These are phyloP conservation scores for Rubia peregrina DNA, from an alignment of 305 asterid species.

Conservation along the genomic window DNA sequence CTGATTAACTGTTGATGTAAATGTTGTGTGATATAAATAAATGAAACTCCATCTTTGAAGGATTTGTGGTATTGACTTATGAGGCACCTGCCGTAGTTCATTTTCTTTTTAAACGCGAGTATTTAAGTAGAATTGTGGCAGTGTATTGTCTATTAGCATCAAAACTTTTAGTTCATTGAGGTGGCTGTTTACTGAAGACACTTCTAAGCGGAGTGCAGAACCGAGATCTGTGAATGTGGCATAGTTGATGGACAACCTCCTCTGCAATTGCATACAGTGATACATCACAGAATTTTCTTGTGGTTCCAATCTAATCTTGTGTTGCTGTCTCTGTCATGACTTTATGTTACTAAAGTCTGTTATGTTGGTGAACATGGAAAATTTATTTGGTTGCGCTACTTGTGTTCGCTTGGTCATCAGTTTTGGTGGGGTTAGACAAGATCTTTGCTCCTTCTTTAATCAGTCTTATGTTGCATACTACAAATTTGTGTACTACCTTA, in stretches of 20 bases:
- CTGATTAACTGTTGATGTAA: slow-evolving; percentile 26
- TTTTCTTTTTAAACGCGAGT: neutral
- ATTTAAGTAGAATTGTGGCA: neutral
- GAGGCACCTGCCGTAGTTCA: neutral
- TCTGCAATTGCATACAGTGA: too few species aligned
- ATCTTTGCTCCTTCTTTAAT: neutral
- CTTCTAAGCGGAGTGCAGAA: neutral
- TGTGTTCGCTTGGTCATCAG: neutral
- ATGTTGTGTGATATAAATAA: neutral
- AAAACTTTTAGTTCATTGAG: neutral
- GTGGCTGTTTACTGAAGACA: neutral
- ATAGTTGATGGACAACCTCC: too few species aligned
- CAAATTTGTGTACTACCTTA: neutral
- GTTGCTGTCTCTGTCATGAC: neutral
- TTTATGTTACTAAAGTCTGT: neutral
- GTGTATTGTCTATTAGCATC: neutral
- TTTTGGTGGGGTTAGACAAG: too few species aligned
- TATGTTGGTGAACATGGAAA: neutral
- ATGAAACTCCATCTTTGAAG: neutral
- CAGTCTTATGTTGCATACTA: neutral
- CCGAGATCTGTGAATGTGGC: neutral
- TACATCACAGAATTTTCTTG: too few species aligned
- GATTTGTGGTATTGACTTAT: neutral
- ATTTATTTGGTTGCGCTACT: too few species aligned
- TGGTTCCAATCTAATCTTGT: neutral